Percentiles rank a stretch among this genome's conserved stretches.
These are phyloP conservation scores for Acacia confusa DNA, from an alignment of 306 rosid species.

Conservation along the genomic window DNA sequence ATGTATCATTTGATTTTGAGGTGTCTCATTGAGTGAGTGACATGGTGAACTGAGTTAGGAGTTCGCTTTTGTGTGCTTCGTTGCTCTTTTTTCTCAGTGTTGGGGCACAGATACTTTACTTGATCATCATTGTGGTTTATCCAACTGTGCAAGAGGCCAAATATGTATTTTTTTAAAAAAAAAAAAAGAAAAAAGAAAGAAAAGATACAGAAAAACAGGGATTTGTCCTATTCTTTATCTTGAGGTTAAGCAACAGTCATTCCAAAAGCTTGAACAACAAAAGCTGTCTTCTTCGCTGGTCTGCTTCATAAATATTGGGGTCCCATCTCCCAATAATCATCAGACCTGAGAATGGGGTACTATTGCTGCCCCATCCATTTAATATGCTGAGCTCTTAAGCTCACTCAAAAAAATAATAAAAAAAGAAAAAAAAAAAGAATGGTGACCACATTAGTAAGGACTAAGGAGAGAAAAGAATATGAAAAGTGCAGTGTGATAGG, in stretches of 20 bases:
- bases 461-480: neutral
- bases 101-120: slow-evolving; percentile 9
- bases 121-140: neutral
- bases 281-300: neutral
- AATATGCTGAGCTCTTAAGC: neutral
- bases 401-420: neutral
- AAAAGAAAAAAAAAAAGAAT: neutral
- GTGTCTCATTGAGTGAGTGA: neutral
- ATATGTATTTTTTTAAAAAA: neutral
- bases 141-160: neutral
- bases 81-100: neutral
- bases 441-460: neutral
- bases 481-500: neutral
- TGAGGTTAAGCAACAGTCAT: neutral
- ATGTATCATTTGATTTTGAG: neutral
- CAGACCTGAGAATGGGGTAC: neutral
- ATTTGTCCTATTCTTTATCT: slow-evolving; percentile 14
- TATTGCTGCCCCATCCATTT: slow-evolving; percentile 1
- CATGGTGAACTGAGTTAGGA: neutral
- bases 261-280: neutral
- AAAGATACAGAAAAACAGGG: too few species aligned
- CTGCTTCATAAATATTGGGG: neutral
- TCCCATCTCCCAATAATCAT: neutral
- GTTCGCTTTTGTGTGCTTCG: neutral
- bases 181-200: too few species aligned